Conservation (phyloP, 179 eudicot species). For the Silene noctiflora region DNA sequence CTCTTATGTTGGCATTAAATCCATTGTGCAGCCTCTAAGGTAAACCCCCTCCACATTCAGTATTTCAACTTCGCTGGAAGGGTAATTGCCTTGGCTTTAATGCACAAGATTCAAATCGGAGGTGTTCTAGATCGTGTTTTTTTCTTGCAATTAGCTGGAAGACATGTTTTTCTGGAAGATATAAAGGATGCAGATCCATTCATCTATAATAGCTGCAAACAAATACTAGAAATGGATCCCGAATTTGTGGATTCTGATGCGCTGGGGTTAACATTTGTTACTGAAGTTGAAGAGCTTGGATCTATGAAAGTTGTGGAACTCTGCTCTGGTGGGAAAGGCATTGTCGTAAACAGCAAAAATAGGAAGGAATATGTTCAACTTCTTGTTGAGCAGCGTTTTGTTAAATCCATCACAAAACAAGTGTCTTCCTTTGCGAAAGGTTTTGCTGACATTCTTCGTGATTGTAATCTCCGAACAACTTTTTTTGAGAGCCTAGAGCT, state of each 20-base stretch:
- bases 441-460: conserved; percentile 62
- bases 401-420: conserved; percentile 56
- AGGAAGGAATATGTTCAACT: conserved; percentile 61
- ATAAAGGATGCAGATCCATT: conserved; percentile 80
- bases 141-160: conserved; percentile 67
- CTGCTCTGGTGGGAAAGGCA: conserved; percentile 54
- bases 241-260: conserved; percentile 76
- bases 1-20: conserved; percentile 12
- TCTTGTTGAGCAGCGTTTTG: conserved; percentile 67
- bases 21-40: conserved; percentile 75
- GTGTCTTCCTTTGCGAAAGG: conserved; percentile 63
- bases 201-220: conserved; percentile 77
- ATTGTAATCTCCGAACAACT: conserved; percentile 18
- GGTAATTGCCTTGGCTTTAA: conserved; percentile 77
- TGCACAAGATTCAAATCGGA: conserved; percentile 88
- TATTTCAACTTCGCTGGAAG: conserved; percentile 83
- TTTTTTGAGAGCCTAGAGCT: conserved; percentile 68
- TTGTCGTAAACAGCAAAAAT: conserved; percentile 63
- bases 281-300: conserved; percentile 81
- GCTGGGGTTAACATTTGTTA: conserved; percentile 71
- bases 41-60: conserved; percentile 70
- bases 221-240: conserved; percentile 85
- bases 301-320: conserved; percentile 69
- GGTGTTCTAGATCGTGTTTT: conserved; percentile 77
- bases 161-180: conserved; percentile 59